Base-by-base conservation (phyloP, 2,329 filamentous ascomycete genomes). In the Shiraia bambusicola region DNA sequence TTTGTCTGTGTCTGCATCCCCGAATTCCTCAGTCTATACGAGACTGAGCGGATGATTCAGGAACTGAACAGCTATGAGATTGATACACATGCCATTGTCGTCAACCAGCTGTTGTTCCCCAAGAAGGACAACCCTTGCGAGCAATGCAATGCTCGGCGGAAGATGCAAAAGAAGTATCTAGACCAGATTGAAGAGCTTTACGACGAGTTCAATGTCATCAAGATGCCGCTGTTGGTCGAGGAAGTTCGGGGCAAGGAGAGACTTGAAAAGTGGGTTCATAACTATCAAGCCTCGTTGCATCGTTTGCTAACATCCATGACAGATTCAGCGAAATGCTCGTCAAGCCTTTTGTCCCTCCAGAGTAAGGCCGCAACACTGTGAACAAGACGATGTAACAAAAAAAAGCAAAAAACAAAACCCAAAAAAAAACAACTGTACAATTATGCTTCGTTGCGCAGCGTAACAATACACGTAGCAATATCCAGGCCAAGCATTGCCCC, bases 41-140 rank as follows among this genome's bases (percentile, higher is more conserved):
- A 98, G 79, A 98, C 93, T 49, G 93, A 98, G 77, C 87, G 93
- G 61, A 97, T 98, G 93, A 97, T 98, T 61, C 93, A 98, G 77
- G 93, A 98, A 76, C 78, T 98, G 48, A 84, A 89, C 34, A 87
- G 81, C 68, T 98, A 95, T 74, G 78, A 86, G 63, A 98, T 98
- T 67, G 93, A 98, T 70, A 95, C 92, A 6, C 93, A 97, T 74
- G 84, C 86, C 65, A 97, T 98, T 67, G 93, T 98, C 32, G 93
- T 98, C 62, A 98, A 98, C 72, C 93, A 98, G 77, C 79, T 98
- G 55, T 76, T 98, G 42, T 98, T 95, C 75, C 93, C 93, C 13
- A 88, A 87, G 70, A 79, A 84, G 54, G 85, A 84, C 38, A 94
- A 86, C 65, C 80, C 82, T 26, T 98, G 93, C 71, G 90, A 96